These are phyloP conservation scores for Zasmidium cellare DNA, from an alignment of 2,329 filamentous ascomycete genomes.

Conservation along the genomic window DNA sequence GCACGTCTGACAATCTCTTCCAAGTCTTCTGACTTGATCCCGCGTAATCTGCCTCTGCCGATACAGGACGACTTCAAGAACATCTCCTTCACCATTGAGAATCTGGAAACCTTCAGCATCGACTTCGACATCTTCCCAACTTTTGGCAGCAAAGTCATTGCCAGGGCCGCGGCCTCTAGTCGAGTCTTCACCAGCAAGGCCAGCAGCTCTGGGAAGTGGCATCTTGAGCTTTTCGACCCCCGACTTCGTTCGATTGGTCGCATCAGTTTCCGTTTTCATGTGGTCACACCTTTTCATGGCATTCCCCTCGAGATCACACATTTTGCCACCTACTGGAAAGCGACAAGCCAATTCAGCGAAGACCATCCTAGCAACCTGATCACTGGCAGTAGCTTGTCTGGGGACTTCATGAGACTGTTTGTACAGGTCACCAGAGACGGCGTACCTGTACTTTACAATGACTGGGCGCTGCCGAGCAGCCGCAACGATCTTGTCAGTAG, in stretches of 20 bases:
- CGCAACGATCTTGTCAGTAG: constrained; percentile 76
- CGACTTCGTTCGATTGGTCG: constrained; percentile 88
- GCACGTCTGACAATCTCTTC: constrained; percentile 94
- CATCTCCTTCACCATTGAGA: constrained; percentile 95
- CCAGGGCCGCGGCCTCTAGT: constrained; percentile 88
- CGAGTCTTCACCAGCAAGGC: constrained; percentile 76
- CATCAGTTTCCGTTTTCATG: constrained; percentile 90
- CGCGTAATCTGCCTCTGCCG: constrained; percentile 90
- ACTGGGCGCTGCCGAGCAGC: constrained; percentile 62
- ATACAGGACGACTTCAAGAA: constrained; percentile 94
- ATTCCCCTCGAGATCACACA: constrained; percentile 94
- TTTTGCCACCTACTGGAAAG: constrained; percentile 99
- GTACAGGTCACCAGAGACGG: constrained; percentile 90
- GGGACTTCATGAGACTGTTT: constrained; percentile 90
- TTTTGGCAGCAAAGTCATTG: constrained; percentile 95
- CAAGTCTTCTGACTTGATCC: constrained; percentile 92
- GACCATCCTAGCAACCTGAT: constrained; percentile 83
- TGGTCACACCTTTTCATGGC: constrained; percentile 93
- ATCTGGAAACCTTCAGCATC: constrained; percentile 85
- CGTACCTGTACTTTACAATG: constrained; percentile 82
- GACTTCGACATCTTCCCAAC: constrained; percentile 98
- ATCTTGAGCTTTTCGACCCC: constrained; percentile 88
- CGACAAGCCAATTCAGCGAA: constrained; percentile 81
- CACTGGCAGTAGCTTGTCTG: constrained; percentile 90
- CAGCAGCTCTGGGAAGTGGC: constrained; percentile 77